Conservation (phyloP, 2,329 filamentous ascomycete species). For the Gliomastix tumulicola region DNA sequence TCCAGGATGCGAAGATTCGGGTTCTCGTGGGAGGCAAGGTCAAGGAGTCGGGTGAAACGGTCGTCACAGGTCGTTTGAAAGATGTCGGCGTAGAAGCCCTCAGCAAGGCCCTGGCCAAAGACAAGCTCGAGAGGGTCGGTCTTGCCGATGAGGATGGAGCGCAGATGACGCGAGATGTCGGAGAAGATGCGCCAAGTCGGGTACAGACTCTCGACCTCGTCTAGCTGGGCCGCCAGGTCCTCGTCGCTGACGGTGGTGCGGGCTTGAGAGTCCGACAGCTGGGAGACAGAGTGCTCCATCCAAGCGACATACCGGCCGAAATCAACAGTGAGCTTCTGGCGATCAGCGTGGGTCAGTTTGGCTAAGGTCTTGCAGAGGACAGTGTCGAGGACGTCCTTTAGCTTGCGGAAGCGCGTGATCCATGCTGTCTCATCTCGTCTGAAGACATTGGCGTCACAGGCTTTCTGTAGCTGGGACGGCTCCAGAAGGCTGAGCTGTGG, state of each 20-base stretch:
- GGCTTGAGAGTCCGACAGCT: too few relatives aligned
- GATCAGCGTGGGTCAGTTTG: too few relatives aligned
- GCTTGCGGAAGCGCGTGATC: too few relatives aligned
- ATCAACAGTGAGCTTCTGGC: not conserved
- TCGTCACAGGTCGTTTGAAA: not conserved
- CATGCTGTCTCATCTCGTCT: not conserved
- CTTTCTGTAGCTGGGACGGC: not conserved
- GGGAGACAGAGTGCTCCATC: too few relatives aligned
- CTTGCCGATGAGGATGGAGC: not conserved
- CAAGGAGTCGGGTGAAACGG: not conserved
- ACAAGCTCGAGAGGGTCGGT: not conserved
- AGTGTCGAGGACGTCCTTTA: not conserved
- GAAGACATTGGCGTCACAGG: constrained; percentile 12
- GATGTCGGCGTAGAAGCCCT: not conserved
- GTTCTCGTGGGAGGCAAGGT: constrained; percentile 4
- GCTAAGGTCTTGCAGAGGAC: not conserved
- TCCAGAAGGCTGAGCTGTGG: constrained; percentile 2
- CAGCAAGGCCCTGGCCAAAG: not conserved
- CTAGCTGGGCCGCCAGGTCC: not conserved
- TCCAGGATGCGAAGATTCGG: constrained; percentile 3
- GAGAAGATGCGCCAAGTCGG: not conserved
- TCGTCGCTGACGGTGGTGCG: not conserved
- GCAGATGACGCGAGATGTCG: not conserved
- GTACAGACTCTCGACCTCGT: not conserved
- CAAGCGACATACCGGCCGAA: too few relatives aligned